Percentiles rank a stretch among this genome's conserved stretches.
These are phyloP conservation scores for Vaccinium corymbosum DNA, from an alignment of 148 eudicot genomes.

Conservation along the genomic window DNA sequence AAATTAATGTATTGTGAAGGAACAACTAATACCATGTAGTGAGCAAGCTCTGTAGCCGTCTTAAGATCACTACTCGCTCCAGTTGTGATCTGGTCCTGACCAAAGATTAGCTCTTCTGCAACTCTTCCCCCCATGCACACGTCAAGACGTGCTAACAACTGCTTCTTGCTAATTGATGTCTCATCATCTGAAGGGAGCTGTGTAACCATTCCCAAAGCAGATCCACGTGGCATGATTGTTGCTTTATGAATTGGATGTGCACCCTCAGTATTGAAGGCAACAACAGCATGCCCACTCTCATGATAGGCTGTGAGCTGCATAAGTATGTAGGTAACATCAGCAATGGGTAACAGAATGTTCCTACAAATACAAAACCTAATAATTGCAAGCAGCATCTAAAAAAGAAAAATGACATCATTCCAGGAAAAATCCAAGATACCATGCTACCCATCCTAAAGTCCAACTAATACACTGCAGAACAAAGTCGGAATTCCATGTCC, in stretches of 20 bases:
- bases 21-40: constrained; percentile 66
- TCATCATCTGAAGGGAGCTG: constrained; percentile 93
- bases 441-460: not conserved
- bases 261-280: constrained; percentile 83
- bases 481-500: not conserved
- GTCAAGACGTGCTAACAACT: constrained; percentile 93
- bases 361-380: not conserved
- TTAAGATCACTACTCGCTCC: constrained; percentile 94
- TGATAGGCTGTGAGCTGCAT: constrained; percentile 94
- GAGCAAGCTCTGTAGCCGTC: constrained; percentile 91
- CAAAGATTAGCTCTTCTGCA: constrained; percentile 97
- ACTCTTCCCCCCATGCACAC: constrained; percentile 99
- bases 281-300: constrained; percentile 98
- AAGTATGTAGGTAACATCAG: not conserved
- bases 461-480: not conserved
- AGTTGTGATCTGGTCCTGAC: constrained; percentile 82
- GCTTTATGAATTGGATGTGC: constrained; percentile 99
- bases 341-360: not conserved
- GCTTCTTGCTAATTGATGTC: constrained; percentile 85
- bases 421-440: not conserved
- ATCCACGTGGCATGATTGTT: constrained; percentile 94
- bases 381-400: not conserved
- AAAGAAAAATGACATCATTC: not conserved
- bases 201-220: constrained; percentile 96
- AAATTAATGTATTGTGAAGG: not conserved